A percentile compares a stretch with the other conserved stretches of the same genome.
Evolutionary conservation across 2,329 filamentous ascomycete species (phyloP).

Genomic region (Penicillium concentricum): DNA sequence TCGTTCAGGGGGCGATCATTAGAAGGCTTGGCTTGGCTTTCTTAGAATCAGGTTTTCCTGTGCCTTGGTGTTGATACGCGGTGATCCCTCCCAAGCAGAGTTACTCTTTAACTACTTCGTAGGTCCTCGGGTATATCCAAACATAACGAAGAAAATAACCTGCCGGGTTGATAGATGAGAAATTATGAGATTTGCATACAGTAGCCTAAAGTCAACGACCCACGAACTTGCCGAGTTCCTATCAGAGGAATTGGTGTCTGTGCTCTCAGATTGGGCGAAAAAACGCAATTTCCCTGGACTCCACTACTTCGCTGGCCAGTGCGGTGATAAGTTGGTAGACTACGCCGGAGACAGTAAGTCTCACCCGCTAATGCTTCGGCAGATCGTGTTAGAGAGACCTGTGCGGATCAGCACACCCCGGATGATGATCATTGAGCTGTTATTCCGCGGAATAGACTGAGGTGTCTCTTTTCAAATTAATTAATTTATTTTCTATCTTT

Average conservation of each 20-base stretch:
- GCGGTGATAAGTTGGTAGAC: conserved; percentile 11
- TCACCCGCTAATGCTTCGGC: conserved; percentile 22
- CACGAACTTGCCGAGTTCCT: conserved; percentile 12
- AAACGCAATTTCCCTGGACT: conserved; percentile 12
- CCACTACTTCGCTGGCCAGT: conserved; percentile 17
- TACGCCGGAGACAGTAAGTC: conserved; percentile 26
- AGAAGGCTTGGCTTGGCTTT: not conserved
- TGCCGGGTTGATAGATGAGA: not conserved
- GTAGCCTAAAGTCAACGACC: not conserved
- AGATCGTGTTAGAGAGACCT: conserved; percentile 18
- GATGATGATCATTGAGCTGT: conserved; percentile 12
- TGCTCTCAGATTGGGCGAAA: conserved; percentile 10
- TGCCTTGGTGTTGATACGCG: not conserved
- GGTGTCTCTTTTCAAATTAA: no score
- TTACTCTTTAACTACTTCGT: not conserved
- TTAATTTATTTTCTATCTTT: not conserved
- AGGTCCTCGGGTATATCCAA: not conserved
- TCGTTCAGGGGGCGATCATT: conserved; percentile 3
- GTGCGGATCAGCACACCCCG: conserved; percentile 8
- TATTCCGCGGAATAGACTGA: not conserved
- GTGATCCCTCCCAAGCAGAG: not conserved
- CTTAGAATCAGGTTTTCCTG: not conserved
- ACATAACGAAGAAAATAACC: not conserved
- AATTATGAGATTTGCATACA: not conserved
- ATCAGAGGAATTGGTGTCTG: conserved; percentile 11